A percentile compares a stretch with the other conserved stretches of the same genome.
These are phyloP conservation scores for Podospora pseudoanserina DNA, from an alignment of 495 filamentous ascomycete genomes.

Conservation along the genomic window DNA sequence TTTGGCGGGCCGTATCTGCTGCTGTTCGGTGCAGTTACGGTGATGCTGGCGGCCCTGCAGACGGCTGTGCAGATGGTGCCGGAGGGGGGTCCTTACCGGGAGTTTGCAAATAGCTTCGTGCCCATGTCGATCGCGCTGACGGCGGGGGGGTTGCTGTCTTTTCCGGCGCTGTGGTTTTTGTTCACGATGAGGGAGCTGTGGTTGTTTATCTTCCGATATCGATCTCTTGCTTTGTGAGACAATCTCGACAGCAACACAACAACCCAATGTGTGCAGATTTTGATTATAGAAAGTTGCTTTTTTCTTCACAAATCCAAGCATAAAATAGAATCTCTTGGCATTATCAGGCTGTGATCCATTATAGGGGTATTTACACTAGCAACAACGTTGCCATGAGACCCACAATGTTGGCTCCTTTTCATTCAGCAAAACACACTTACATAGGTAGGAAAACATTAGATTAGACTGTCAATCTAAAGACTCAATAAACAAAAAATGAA, in stretches of 20 bases:
- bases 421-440: background rate
- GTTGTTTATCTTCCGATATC: background rate
- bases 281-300: background rate
- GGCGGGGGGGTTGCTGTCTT: background rate
- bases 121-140: background rate
- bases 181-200: background rate
- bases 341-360: background rate
- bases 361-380: background rate
- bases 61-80: background rate
- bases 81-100: background rate
- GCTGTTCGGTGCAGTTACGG: background rate
- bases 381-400: background rate
- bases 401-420: background rate
- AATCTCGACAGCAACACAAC: background rate
- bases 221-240: background rate
- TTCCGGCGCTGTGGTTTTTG: background rate
- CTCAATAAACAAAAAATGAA: too few species aligned
- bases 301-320: background rate
- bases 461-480: background rate
- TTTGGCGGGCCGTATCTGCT: background rate
- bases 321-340: background rate
- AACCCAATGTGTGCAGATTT: background rate
- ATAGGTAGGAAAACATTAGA: background rate
- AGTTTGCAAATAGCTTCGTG: background rate
- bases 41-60: background rate